These are phyloP conservation scores for Saitozyma podzolica DNA, from an alignment of 768 basidiomycete genomes.

Conservation along the genomic window DNA sequence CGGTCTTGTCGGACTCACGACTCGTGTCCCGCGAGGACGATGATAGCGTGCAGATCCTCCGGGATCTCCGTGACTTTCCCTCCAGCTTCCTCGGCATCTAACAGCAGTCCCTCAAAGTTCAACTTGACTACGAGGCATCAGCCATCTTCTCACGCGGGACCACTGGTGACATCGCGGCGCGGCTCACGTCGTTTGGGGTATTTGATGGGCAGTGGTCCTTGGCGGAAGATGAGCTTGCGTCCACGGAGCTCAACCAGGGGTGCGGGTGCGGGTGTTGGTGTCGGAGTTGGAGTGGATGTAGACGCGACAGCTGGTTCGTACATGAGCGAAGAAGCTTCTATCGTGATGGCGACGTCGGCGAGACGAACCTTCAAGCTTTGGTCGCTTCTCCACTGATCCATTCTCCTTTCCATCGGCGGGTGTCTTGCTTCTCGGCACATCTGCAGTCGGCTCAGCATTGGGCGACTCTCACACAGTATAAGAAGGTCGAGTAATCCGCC, in stretches of 20 bases:
- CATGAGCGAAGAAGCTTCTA: not conserved
- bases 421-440: not conserved
- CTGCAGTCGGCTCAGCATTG: not conserved
- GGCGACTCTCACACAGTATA: slow-evolving; percentile 3
- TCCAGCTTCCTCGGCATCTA: slow-evolving; percentile 33
- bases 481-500: not conserved
- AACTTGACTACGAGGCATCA: slow-evolving; percentile 19
- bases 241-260: slow-evolving; percentile 33
- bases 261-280: not conserved
- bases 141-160: not conserved
- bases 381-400: slow-evolving; percentile 19
- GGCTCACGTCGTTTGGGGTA: slow-evolving; percentile 29
- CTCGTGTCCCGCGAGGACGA: slow-evolving; percentile 37
- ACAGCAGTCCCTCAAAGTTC: slow-evolving; percentile 25
- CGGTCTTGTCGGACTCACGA: slow-evolving; percentile 19
- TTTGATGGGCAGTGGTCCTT: slow-evolving; percentile 14
- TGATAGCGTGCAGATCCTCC: slow-evolving; percentile 26
- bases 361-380: slow-evolving; percentile 18
- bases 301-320: not conserved
- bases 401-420: slow-evolving; percentile 24
- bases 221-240: slow-evolving; percentile 30
- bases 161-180: not conserved
- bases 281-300: not conserved
- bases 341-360: not conserved
- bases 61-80: slow-evolving; percentile 21